Evolutionary conservation across 2,329 filamentous ascomycete species (phyloP).

Genomic region (Talaromyces sp.): DNA sequence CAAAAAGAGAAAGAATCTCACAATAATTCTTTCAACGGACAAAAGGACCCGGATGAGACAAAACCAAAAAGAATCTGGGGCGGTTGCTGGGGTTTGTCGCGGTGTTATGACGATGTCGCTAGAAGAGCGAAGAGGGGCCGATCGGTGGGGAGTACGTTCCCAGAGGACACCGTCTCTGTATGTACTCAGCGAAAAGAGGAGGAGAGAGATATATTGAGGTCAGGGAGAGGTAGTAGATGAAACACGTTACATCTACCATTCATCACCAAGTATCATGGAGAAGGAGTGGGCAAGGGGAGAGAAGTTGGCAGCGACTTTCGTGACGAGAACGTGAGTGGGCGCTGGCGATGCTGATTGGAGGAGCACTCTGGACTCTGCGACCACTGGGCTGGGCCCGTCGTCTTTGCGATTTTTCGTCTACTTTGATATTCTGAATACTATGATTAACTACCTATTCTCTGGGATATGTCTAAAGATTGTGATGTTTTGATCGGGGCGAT

Average conservation of each 20-base stretch:
- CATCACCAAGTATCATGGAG: not conserved
- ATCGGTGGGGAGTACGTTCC: not conserved
- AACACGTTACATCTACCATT: not conserved
- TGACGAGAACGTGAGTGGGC: constrained; percentile 4
- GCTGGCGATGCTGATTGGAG: constrained; percentile 10
- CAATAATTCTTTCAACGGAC: not conserved
- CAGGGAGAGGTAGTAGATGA: not conserved
- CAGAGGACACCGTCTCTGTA: not conserved
- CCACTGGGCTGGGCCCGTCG: not conserved
- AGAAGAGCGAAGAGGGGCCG: constrained; percentile 1
- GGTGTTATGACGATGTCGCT: not conserved
- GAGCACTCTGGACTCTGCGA: not conserved
- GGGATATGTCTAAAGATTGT: too few relatives aligned
- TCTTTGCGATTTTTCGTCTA: too few relatives aligned
- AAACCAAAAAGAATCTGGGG: not conserved
- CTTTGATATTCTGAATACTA: too few relatives aligned
- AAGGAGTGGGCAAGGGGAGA: not conserved
- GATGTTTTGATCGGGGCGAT: too few relatives aligned
- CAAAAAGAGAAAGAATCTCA: not conserved
- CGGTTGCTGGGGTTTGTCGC: not conserved
- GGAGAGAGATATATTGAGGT: not conserved
- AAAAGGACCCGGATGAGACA: not conserved
- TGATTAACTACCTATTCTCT: too few relatives aligned
- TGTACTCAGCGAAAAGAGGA: not conserved
- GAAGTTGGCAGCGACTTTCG: not conserved